phyloP scores from a whole-genome alignment of 345 rosid genomes.

The Salix suchowensis region DNA sequence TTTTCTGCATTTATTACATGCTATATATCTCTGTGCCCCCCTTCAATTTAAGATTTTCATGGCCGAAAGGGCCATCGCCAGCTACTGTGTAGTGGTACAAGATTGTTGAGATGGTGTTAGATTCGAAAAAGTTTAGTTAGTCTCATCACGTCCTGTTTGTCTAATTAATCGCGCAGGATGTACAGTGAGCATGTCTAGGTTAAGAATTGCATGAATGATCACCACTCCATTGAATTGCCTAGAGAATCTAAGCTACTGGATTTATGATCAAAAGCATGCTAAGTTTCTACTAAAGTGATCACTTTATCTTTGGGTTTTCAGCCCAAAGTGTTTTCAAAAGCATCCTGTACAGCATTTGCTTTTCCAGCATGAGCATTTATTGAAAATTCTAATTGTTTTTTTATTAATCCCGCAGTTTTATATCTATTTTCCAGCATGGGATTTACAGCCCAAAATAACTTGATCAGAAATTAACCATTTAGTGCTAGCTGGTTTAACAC shows the following conservation, averaged over 20 bases:
- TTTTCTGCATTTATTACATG: background rate
- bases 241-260: background rate
- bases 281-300: background rate
- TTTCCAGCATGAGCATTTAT: background rate
- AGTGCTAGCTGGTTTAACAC: background rate
- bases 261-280: background rate
- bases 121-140: background rate
- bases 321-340: background rate
- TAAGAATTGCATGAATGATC: background rate
- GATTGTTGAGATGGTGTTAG: background rate
- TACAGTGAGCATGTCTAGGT: background rate
- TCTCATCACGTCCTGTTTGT: background rate
- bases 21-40: background rate
- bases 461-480: background rate
- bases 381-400: background rate
- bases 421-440: background rate
- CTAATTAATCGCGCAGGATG: background rate
- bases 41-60: background rate
- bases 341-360: background rate
- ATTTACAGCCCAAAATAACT: background rate
- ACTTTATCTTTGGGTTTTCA: background rate
- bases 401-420: background rate
- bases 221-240: background rate
- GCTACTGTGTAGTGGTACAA: background rate
- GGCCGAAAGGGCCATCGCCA: background rate